Conservation (phyloP, 2,329 filamentous ascomycete genomes). For the Aspergillus piperis region DNA sequence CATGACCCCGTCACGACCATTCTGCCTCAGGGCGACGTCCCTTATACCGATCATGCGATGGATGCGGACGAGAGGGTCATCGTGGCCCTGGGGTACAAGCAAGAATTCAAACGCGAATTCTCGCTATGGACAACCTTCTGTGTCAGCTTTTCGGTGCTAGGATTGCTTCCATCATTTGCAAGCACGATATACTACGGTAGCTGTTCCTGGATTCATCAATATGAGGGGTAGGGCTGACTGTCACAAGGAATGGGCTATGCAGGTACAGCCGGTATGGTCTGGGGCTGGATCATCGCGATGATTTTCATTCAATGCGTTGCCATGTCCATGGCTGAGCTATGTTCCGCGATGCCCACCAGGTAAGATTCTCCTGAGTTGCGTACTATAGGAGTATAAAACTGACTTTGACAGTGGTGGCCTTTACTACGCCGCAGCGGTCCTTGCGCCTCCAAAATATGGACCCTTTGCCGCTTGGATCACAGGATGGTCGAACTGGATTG, state of each 20-base stretch:
- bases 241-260: conserved; percentile 53
- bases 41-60: conserved; percentile 38
- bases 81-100: conserved; percentile 54
- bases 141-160: conserved; percentile 72
- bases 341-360: conserved; percentile 71
- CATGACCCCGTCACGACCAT: conserved; percentile 41
- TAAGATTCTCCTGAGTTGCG: conserved; percentile 20
- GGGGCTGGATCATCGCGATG: conserved; percentile 75
- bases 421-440: conserved; percentile 72
- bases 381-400: not conserved
- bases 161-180: conserved; percentile 70
- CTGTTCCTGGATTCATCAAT: conserved; percentile 13
- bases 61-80: conserved; percentile 46
- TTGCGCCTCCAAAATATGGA: conserved; percentile 66
- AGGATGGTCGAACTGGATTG: conserved; percentile 70
- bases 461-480: conserved; percentile 69
- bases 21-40: conserved; percentile 40
- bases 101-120: conserved; percentile 70
- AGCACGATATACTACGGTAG: conserved; percentile 71
- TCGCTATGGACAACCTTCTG: conserved; percentile 73
- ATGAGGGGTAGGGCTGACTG: conserved; percentile 11
- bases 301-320: conserved; percentile 71
- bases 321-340: conserved; percentile 69
- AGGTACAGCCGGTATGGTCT: conserved; percentile 66
- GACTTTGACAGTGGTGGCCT: conserved; percentile 58